phyloP scores from a whole-genome alignment of 2,329 filamentous ascomycete genomes.

The Neofusicoccum umdonicola region DNA sequence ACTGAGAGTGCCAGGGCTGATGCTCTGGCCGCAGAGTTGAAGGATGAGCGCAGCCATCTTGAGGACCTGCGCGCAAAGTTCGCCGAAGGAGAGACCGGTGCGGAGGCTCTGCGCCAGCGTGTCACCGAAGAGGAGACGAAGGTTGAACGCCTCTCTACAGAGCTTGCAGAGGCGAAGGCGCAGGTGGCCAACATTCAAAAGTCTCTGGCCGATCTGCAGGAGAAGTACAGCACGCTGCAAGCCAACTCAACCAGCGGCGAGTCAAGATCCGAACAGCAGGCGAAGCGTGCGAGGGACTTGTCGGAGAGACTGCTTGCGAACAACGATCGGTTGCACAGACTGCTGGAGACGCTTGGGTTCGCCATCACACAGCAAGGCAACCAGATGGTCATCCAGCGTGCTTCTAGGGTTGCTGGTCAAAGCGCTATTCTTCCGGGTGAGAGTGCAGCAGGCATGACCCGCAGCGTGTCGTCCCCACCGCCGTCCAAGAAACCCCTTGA shows the following conservation, averaged over 20 bases:
- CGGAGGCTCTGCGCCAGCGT: slow-evolving; percentile 71
- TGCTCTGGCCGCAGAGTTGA: slow-evolving; percentile 52
- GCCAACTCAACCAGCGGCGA: slow-evolving; percentile 34
- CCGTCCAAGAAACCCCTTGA: slow-evolving; percentile 56
- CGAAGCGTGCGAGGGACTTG: slow-evolving; percentile 73
- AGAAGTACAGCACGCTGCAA: slow-evolving; percentile 59
- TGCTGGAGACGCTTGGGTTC: slow-evolving; percentile 86
- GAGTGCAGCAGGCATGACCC: slow-evolving; percentile 32
- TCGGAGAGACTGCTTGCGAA: slow-evolving; percentile 80
- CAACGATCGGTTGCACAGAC: slow-evolving; percentile 76
- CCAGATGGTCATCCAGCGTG: slow-evolving; percentile 72
- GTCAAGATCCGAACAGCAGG: slow-evolving; percentile 50
- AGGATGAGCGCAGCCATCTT: slow-evolving; percentile 68
- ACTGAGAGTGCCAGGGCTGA: slow-evolving; percentile 47
- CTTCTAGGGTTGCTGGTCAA: slow-evolving; percentile 52
- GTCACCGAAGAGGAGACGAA: slow-evolving; percentile 74
- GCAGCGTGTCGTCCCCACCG: slow-evolving; percentile 45
- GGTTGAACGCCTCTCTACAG: slow-evolving; percentile 64
- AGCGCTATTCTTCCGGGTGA: slow-evolving; percentile 46
- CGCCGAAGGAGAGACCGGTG: slow-evolving; percentile 79
- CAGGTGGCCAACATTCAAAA: slow-evolving; percentile 73
- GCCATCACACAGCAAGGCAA: slow-evolving; percentile 72
- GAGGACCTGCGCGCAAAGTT: slow-evolving; percentile 67
- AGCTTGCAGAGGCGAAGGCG: slow-evolving; percentile 73
- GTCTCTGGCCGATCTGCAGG: slow-evolving; percentile 67